These are phyloP conservation scores for Camellia oleifera DNA, from an alignment of 179 eudicot genomes.

Conservation along the genomic window DNA sequence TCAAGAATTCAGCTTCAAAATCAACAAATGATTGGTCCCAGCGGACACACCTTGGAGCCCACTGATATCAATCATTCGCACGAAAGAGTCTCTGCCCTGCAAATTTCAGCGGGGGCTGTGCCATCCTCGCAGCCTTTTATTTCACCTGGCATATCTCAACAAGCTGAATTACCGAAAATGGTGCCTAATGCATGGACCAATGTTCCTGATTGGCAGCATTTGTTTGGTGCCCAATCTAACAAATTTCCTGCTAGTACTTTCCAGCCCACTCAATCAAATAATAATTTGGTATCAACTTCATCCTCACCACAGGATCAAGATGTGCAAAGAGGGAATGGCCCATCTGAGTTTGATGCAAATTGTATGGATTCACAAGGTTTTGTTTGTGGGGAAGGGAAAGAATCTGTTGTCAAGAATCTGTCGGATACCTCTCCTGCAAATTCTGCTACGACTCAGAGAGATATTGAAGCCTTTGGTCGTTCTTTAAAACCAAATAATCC, in stretches of 20 bases:
- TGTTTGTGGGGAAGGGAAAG: conserved; percentile 34
- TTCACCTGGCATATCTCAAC: conserved; percentile 38
- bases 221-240: conserved; percentile 31
- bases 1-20: conserved; percentile 41
- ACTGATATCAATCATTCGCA: conserved; percentile 26
- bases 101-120: conserved; percentile 23
- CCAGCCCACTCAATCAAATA: conserved; percentile 33
- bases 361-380: not conserved
- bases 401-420: conserved; percentile 20
- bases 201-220: conserved; percentile 41
- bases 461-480: conserved; percentile 71
- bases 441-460: conserved; percentile 50
- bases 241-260: conserved; percentile 24
- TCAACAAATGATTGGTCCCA: conserved; percentile 34
- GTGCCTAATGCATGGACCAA: conserved; percentile 32
- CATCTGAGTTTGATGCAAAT: not conserved
- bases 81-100: conserved; percentile 30
- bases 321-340: conserved; percentile 13
- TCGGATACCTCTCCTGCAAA: conserved; percentile 42
- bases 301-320: conserved; percentile 33
- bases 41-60: conserved; percentile 28
- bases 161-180: conserved; percentile 33
- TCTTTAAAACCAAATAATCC: conserved; percentile 50
- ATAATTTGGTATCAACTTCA: conserved; percentile 32
- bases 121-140: conserved; percentile 27